A percentile compares a stretch with the other conserved stretches of the same genome.
phyloP scores from a whole-genome alignment of 2,329 filamentous ascomycete species.

The Neonectria neomacrospora region DNA sequence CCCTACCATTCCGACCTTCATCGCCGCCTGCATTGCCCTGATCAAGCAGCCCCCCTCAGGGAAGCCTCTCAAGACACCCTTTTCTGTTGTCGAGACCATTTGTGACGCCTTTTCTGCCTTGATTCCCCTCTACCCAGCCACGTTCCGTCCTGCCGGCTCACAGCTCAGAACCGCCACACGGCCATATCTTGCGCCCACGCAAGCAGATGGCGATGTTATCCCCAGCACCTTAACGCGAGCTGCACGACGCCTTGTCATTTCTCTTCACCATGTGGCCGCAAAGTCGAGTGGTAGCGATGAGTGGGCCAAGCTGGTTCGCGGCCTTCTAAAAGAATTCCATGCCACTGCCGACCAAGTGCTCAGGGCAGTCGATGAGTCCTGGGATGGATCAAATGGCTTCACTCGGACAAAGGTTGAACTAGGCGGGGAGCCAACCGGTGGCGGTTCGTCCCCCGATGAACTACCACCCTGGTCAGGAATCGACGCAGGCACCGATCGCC shows the following conservation, averaged over 20 bases:
- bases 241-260: constrained; percentile 73
- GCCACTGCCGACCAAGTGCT: constrained; percentile 80
- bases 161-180: constrained; percentile 73
- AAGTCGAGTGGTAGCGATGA: constrained; percentile 82
- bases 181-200: constrained; percentile 72
- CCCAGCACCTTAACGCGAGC: constrained; percentile 65
- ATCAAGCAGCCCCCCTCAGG: constrained; percentile 57
- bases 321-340: constrained; percentile 73
- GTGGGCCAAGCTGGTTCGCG: constrained; percentile 76
- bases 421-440: constrained; percentile 60
- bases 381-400: constrained; percentile 74
- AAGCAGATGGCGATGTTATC: constrained; percentile 59
- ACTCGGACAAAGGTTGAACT: constrained; percentile 55
- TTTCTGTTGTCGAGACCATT: constrained; percentile 71
- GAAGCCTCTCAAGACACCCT: constrained; percentile 48
- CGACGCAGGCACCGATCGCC: constrained; percentile 75
- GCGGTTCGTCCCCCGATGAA: constrained; percentile 57
- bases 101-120: constrained; percentile 78
- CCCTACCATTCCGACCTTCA: constrained; percentile 79
- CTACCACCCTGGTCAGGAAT: constrained; percentile 80
- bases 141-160: constrained; percentile 79
- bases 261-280: constrained; percentile 82
- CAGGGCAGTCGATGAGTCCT: constrained; percentile 82
- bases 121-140: constrained; percentile 83
- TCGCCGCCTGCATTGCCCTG: constrained; percentile 77